phyloP scores from a whole-genome alignment of 2,329 filamentous ascomycete species.

The Fusarium torreyae region DNA sequence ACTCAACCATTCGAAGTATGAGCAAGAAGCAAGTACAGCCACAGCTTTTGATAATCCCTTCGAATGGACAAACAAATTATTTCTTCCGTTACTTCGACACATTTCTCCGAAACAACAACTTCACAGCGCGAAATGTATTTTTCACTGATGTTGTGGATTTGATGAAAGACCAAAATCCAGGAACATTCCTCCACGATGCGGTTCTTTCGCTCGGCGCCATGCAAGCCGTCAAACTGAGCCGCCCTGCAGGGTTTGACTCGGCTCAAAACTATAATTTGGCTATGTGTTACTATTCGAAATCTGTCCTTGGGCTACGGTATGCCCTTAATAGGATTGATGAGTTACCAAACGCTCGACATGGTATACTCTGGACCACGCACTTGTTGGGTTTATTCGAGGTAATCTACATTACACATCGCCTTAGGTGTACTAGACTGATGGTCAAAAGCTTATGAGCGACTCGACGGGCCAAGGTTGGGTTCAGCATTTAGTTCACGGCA shows the following conservation, averaged over 20 bases:
- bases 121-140: slow-evolving; percentile 29
- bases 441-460: slow-evolving; percentile 51
- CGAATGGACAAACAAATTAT: slow-evolving; percentile 29
- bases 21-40: background rate
- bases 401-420: no score
- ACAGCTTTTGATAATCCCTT: slow-evolving; percentile 4
- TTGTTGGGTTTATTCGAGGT: slow-evolving; percentile 56
- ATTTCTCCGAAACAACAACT: slow-evolving; percentile 51
- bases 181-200: slow-evolving; percentile 48
- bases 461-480: slow-evolving; percentile 53
- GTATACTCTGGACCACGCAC: slow-evolving; percentile 55
- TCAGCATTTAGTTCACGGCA: slow-evolving; percentile 55
- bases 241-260: slow-evolving; percentile 6
- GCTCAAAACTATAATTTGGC: slow-evolving; percentile 30
- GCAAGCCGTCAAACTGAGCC: slow-evolving; percentile 46
- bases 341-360: slow-evolving; percentile 7
- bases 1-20: no score
- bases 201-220: slow-evolving; percentile 53
- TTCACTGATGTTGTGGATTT: slow-evolving; percentile 44
- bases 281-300: slow-evolving; percentile 48
- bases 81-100: slow-evolving; percentile 52
- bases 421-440: no score
- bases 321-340: slow-evolving; percentile 22
- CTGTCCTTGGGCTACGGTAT: slow-evolving; percentile 44
- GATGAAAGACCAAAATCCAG: slow-evolving; percentile 31